Evolutionary conservation across 106 monocot species (phyloP), one percentile per base, ranked within the genome.

Genomic region (Platanthera guangdongensis): DNA sequence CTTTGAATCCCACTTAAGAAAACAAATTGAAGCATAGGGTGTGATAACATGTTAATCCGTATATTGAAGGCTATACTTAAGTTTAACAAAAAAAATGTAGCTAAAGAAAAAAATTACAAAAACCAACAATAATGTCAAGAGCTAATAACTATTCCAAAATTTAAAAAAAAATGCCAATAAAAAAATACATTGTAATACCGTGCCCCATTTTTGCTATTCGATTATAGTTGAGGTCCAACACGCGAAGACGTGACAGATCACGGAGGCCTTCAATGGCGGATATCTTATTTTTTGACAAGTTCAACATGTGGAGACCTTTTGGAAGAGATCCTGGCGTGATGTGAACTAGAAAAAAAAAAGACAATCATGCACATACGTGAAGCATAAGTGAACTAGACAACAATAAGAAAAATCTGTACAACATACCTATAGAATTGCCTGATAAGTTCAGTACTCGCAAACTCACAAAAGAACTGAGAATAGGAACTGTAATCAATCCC

Each of bases 241-340:
- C 65, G 13, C 95, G 92, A 9, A 95, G 87, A 8, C 84, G 92
- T 39, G 87, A 87, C 67, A 95, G 57, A 75, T 93, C 95, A 71
- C 88, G 88, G 62, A 95, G 84, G 22, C 95, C 92, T 83, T 95
- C 95, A 82, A 95, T 93, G n/a, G 60, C 50, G 18, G 90, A 80
- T 69, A 95, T 90, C 7, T 85, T 81, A 74, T 95, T 95, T 76
- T 86, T 95, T 15, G 95, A 95, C 64, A 95, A 75, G 74, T 93
- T 93, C 60, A 95, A 79, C 81, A 84, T 81, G 51, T 95, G 95
- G 79, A 95, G 92, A 60, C 92, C 85, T 79, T 78, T 95, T 22
- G 95, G 95, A 79, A 95, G 82, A 62, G 85, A 80, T 71, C 95
- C 92, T 65, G 90, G 50, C 76, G 88, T 85, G 75, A 95, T 87